Evolutionary conservation across 306 rosid species (phyloP).

Genomic region (Styphnolobium japonicum): DNA sequence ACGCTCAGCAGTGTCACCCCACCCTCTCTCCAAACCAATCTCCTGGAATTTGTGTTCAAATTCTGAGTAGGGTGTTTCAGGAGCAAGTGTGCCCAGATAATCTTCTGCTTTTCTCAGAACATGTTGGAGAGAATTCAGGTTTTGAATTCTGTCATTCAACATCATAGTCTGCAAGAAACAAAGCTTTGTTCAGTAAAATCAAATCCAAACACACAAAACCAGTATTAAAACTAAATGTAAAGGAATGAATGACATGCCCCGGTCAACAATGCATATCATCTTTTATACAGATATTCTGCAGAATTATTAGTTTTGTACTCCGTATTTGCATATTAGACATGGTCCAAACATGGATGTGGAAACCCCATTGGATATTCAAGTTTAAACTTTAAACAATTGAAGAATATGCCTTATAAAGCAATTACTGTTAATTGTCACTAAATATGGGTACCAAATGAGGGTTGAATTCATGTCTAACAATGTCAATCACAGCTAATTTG

Average conservation of each 20-base stretch:
- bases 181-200: constrained; percentile 5
- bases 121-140: constrained; percentile 66
- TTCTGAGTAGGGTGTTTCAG: constrained; percentile 58
- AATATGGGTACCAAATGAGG: neutral
- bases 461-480: neutral
- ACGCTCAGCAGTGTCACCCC: constrained; percentile 84
- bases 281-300: neutral
- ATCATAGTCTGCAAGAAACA: constrained; percentile 65
- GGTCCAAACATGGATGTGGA: neutral
- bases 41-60: constrained; percentile 70
- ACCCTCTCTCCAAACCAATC: constrained; percentile 92
- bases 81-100: constrained; percentile 45
- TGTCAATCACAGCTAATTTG: neutral
- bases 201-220: neutral
- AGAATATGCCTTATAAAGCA: neutral
- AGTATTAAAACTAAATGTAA: neutral
- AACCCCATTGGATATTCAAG: neutral
- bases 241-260: neutral
- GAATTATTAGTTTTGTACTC: neutral
- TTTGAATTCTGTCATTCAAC: constrained; percentile 83
- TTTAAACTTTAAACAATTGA: neutral
- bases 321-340: neutral
- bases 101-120: constrained; percentile 89
- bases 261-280: neutral
- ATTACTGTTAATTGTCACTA: neutral